Conservation (phyloP, 768 basidiomycete species). For the Podaxis rugospora region DNA sequence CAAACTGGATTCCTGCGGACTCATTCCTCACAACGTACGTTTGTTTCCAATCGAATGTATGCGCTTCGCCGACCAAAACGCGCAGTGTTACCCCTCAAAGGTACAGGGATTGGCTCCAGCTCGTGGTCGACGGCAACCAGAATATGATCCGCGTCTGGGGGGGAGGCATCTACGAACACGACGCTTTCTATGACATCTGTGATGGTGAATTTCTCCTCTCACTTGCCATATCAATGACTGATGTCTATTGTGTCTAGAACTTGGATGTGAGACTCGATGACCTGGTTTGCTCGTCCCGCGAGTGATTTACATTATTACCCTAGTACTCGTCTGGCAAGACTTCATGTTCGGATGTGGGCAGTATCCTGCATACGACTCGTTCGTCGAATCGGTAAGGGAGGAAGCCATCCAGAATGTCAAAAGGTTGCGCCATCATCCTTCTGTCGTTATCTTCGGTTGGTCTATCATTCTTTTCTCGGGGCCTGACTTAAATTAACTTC, state of each 20-base stretch:
- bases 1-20: slow-evolving; percentile 95
- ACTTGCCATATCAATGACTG: not conserved
- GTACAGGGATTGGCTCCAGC: slow-evolving; percentile 79
- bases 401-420: slow-evolving; percentile 87
- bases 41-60: not conserved
- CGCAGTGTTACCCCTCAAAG: slow-evolving; percentile 41
- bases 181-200: slow-evolving; percentile 80
- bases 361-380: slow-evolving; percentile 87
- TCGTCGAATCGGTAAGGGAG: slow-evolving; percentile 63
- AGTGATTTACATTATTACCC: slow-evolving; percentile 7
- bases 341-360: slow-evolving; percentile 95
- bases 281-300: not conserved
- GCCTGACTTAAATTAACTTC: not conserved
- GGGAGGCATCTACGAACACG: slow-evolving; percentile 84
- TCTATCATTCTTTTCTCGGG: slow-evolving; percentile 3
- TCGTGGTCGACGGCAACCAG: slow-evolving; percentile 87
- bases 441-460: slow-evolving; percentile 82
- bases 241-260: slow-evolving; percentile 35
- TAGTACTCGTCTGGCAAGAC: slow-evolving; percentile 94
- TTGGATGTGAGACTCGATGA: slow-evolving; percentile 47
- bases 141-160: slow-evolving; percentile 94
- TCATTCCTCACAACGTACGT: slow-evolving; percentile 80
- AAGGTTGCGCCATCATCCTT: slow-evolving; percentile 82
- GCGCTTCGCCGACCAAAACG: not conserved
- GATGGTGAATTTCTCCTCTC: slow-evolving; percentile 45